phyloP scores from a whole-genome alignment of 1,284 basidiomycete genomes.

The Sanghuangporus sanghuang region DNA sequence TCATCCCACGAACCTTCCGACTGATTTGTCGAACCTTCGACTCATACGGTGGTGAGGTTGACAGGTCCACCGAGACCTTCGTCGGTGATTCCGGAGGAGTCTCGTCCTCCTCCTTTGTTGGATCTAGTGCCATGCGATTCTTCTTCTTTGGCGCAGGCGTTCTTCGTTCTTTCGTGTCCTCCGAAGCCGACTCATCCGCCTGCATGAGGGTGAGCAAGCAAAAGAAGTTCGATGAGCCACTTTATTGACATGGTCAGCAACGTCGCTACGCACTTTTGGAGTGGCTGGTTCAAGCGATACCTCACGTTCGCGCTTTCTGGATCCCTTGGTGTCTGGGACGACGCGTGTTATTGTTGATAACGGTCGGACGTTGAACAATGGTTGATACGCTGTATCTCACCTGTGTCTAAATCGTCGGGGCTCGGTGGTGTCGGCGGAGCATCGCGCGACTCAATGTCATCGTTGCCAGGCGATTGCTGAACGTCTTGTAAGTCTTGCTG shows the following conservation, averaged over 20 bases:
- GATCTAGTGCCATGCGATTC: conserved; percentile 56
- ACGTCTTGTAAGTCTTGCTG: not conserved
- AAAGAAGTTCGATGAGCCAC: not conserved
- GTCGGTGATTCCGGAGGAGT: conserved; percentile 40
- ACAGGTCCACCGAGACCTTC: conserved; percentile 31
- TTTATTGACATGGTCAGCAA: not conserved
- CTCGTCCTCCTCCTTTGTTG: conserved; percentile 60
- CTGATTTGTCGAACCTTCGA: conserved; percentile 71
- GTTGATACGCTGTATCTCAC: conserved; percentile 11
- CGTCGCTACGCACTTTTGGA: conserved; percentile 35
- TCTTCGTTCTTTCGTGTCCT: conserved; percentile 43
- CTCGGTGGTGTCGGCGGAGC: conserved; percentile 16
- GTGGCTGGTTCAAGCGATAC: conserved; percentile 64
- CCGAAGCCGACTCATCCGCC: conserved; percentile 34
- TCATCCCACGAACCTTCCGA: conserved; percentile 69
- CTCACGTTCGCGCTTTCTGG: conserved; percentile 66
- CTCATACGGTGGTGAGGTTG: conserved; percentile 64
- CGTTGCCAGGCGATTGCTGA: not conserved
- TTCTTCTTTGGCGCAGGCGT: conserved; percentile 58
- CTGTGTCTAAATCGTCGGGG: conserved; percentile 15
- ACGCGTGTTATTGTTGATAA: conserved; percentile 10
- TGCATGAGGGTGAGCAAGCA: conserved; percentile 23
- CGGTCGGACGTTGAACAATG: conserved; percentile 22
- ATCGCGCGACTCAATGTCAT: conserved; percentile 1
- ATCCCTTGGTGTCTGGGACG: conserved; percentile 30